Conservation (phyloP, 108 stramenopile species). For the Pseudonitzschia multistriata region DNA sequence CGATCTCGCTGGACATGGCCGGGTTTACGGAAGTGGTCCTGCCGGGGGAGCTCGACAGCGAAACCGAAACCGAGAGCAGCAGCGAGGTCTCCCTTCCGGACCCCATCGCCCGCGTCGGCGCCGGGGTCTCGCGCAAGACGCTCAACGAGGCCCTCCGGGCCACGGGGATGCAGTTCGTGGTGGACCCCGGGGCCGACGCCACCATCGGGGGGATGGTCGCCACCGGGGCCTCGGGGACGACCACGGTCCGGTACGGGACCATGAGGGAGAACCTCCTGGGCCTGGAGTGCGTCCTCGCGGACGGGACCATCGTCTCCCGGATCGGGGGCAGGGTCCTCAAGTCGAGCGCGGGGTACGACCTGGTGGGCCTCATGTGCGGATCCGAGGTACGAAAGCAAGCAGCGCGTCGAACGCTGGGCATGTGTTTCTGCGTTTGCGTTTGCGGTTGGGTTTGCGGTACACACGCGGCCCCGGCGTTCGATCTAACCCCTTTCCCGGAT, state of each 20-base stretch:
- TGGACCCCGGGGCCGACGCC: conserved; percentile 96
- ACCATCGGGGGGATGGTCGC: conserved; percentile 87
- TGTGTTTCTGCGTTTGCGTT: background rate
- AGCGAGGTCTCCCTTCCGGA: conserved; percentile 31
- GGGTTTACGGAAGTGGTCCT: conserved; percentile 44
- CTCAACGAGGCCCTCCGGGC: conserved; percentile 77
- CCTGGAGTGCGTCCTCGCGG: conserved; percentile 79
- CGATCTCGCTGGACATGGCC: conserved; percentile 67
- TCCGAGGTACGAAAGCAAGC: conserved; percentile 23
- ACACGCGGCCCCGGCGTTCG: too few species aligned
- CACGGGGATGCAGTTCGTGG: conserved; percentile 88
- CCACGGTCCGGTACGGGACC: conserved; percentile 93
- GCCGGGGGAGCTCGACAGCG: conserved; percentile 4
- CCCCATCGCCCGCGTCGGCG: conserved; percentile 63
- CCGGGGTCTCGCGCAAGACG: conserved; percentile 66
- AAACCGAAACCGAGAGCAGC: background rate
- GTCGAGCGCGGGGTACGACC: conserved; percentile 89
- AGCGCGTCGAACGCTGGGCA: background rate
- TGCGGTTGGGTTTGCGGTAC: background rate
- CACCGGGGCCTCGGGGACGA: conserved; percentile 91
- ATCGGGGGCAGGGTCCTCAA: conserved; percentile 76
- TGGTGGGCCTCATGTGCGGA: conserved; percentile 79
- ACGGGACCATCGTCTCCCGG: conserved; percentile 40
- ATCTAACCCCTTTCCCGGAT: too few species aligned
- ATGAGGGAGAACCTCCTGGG: conserved; percentile 91